Evolutionary conservation across 805 yeast species (phyloP).

Genomic region (Priceomyces medius): DNA sequence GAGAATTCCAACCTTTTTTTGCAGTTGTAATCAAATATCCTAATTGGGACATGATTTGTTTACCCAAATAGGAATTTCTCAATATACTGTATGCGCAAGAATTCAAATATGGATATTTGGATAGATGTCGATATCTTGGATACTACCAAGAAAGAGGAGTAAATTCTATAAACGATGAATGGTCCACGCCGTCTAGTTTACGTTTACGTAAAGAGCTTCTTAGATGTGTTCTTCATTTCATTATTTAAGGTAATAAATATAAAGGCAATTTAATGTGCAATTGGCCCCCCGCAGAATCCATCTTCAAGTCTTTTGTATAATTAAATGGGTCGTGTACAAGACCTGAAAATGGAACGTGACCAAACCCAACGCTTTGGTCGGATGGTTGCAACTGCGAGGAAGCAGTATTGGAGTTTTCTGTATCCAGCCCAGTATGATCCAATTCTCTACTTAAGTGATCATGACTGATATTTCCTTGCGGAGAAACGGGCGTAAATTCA

Average conservation of each 20-base stretch:
- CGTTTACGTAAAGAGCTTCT: too few species aligned
- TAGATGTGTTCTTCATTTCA: neutral
- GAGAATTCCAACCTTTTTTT: too few species aligned
- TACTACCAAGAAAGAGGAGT: neutral
- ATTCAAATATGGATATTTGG: neutral
- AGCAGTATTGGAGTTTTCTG: too few species aligned
- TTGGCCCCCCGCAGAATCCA: constrained; percentile 26
- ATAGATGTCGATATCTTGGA: neutral
- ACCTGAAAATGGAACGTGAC: neutral
- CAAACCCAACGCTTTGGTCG: too few species aligned
- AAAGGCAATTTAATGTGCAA: constrained; percentile 31
- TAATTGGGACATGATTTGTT: neutral
- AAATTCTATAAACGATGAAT: neutral
- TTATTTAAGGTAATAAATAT: constrained; percentile 14
- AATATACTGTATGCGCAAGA: neutral
- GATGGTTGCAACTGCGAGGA: too few species aligned
- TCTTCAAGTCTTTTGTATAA: constrained; percentile 14
- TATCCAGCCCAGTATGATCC: too few species aligned
- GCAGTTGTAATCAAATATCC: neutral
- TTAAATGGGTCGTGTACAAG: neutral
- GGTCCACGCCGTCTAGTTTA: neutral
- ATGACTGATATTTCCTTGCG: too few species aligned
- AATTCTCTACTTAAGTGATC: too few species aligned
- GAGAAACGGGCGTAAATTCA: too few species aligned
- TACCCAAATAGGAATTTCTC: constrained; percentile 5